Evolutionary conservation across 1,139 yeast genomes (phyloP).

Genomic region (Nakaseomyces uthaithaninus): DNA sequence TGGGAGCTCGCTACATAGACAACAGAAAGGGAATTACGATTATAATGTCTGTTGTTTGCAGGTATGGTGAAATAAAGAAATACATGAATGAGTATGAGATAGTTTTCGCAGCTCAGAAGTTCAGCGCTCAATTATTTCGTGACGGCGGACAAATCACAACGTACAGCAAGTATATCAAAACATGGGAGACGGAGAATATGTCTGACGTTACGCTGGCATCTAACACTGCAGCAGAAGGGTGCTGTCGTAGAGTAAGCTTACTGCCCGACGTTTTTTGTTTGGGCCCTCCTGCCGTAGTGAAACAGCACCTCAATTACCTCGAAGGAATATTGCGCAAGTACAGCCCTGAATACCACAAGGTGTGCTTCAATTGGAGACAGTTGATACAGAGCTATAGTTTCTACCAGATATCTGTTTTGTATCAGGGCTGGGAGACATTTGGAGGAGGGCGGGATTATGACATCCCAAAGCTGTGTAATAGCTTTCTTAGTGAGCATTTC

Average conservation of each 20-base stretch:
- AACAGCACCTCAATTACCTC: neutral
- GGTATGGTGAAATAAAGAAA: too few species aligned
- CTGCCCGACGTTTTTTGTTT: neutral
- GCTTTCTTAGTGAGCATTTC: neutral
- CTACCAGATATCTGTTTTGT: neutral
- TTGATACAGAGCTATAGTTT: neutral
- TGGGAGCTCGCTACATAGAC: too few species aligned
- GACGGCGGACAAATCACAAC: neutral
- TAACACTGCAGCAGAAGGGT: neutral
- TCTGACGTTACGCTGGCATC: neutral
- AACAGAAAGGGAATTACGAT: too few species aligned
- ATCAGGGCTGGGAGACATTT: neutral
- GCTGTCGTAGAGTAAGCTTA: neutral
- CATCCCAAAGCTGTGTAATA: neutral
- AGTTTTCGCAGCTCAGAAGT: too few species aligned
- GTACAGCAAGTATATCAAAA: neutral
- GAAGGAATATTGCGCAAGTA: neutral
- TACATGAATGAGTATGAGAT: constrained; percentile 1
- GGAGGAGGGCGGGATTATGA: neutral
- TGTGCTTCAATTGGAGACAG: constrained; percentile 1
- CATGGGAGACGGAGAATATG: neutral
- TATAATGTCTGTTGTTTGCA: too few species aligned
- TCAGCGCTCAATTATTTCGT: neutral
- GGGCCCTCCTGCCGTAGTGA: neutral
- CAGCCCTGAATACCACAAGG: neutral